Evolutionary conservation across 2,329 filamentous ascomycete genomes (phyloP).

Genomic region (Sporothrix curviconia): DNA sequence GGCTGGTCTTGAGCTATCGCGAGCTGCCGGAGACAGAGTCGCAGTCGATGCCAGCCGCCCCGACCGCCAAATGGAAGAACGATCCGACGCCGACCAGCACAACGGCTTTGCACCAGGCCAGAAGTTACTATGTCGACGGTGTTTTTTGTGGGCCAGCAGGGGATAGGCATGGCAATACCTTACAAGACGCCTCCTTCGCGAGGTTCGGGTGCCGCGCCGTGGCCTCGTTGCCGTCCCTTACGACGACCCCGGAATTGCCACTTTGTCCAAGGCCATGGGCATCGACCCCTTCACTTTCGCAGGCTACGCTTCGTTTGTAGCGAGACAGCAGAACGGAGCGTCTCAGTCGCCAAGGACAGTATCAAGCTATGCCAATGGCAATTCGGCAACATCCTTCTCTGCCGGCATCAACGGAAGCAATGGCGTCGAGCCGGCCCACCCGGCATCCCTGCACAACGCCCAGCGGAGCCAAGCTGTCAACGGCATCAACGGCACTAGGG

Average conservation of each 20-base stretch:
- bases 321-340: slow-evolving; percentile 40
- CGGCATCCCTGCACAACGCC: background rate
- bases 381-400: no score
- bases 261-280: slow-evolving; percentile 51
- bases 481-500: slow-evolving; percentile 22
- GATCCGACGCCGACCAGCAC: slow-evolving; percentile 50
- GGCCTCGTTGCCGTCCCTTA: slow-evolving; percentile 47
- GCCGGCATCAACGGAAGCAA: background rate
- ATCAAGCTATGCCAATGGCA: background rate
- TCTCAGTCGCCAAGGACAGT: slow-evolving; percentile 21
- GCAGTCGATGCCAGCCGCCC: slow-evolving; percentile 35
- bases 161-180: slow-evolving; percentile 39
- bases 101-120: slow-evolving; percentile 49
- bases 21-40: slow-evolving; percentile 50
- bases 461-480: slow-evolving; percentile 17
- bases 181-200: slow-evolving; percentile 50
- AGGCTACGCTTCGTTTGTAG: slow-evolving; percentile 37
- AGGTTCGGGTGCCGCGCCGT: slow-evolving; percentile 48
- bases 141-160: slow-evolving; percentile 45
- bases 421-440: background rate
- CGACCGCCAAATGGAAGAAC: slow-evolving; percentile 50
- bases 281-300: slow-evolving; percentile 39
- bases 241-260: slow-evolving; percentile 51
- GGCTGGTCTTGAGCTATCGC: slow-evolving; percentile 52
- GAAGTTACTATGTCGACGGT: slow-evolving; percentile 55